Evolutionary conservation across 1,284 basidiomycete species (phyloP), one percentile per base, ranked within the genome.

Genomic region (Naganishia liquefaciens): DNA sequence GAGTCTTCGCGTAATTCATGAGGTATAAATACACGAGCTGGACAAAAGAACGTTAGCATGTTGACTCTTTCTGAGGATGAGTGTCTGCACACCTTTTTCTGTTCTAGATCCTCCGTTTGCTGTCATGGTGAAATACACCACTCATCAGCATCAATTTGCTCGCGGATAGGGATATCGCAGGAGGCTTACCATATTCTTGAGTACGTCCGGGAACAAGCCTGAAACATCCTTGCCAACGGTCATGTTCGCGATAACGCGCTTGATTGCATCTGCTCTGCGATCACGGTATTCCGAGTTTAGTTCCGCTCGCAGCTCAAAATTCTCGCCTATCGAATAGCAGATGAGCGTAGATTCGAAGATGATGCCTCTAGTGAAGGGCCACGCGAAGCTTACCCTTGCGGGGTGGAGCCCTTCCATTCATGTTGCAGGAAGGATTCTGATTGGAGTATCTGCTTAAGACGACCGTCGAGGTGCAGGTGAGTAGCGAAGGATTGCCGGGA

Each of bases 1-100:
- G 95, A 0, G 95, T 94, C 77, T 96, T 96, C 57, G 94, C 93
- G 73, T 98, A 98, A 82, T 97, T 96, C 88, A 97, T 97, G 66
- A 98, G 87, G 78, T 97, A 99, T 51, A 98, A 86, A 75, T 99
- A 99, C 27, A 98, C 95, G 51, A 99, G 72, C 72, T 64, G 19
- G 6, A 37, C 19, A 4, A 2, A n/a, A 37, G 7, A 17, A 28
- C 1, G 33, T 33, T 7, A 53, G 28, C 58, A 23, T n/a, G 17
- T 23, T 40, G 21, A 51, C 30, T n/a, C 39, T 7, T 42, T 10
- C n/a, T 21, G 5, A 44, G 25, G n/a, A 10, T 9, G 15, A 33
- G n/a, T 5, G 23, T 15, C 44, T 30, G 54, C 60, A 15, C 23
- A 62, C 54, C 50, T 81, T 81, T 73, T 81, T 81, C 73, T 80